Base-by-base conservation (phyloP, 1,139 yeast genomes). In the Eremothecium cymbalariae region DNA sequence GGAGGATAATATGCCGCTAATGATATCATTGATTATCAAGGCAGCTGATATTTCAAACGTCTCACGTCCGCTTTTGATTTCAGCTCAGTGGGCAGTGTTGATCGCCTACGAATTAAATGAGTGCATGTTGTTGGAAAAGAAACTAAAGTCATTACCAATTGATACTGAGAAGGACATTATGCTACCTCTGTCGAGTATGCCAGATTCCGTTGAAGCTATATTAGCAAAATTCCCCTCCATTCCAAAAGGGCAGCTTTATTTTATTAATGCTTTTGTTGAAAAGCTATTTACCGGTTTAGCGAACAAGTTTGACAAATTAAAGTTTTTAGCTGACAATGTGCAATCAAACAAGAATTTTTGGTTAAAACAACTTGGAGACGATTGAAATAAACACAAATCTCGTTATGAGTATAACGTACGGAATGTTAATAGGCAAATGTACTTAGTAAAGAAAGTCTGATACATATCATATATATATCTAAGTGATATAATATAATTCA, bases 21-120 rank as follows among this genome's bases (percentile, higher is more conserved):
- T 85, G 43, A 63, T 83, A 15, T 72, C 85, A 18, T 62, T 85
- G 40, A 67, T 88, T 40, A 77, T 88, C 42, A 88, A 88, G 62
- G 85, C 95, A 59, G 96, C 96, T 1, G 97, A 88, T 59, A 86
- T 88, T 33, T 83, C 95, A 21, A 88, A 88, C 55, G 95, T 86
- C 17, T 75, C 95, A 2, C 66, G 97, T 39, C 85, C 88, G 2
- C 63, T 84, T 37, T 63, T 72, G 28, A 75, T 85, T 4, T 78
- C 93, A 8, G 72, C 85, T 2, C 79, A 79, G 58, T 88, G 97
- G 96, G 95, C 95, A 4, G 64, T 74, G 44, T 76, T 77, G 8
- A 68, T 88, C 33, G 70, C 80, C 1, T 64, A 81, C 44, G 97
- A 88, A 58, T 83, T 86, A 49, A 72, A 69, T 31, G 90, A 83